Evolutionary conservation across 1,284 basidiomycete species (phyloP), one percentile per base, ranked within the genome.

Genomic region (Psilocybe mexicana): DNA sequence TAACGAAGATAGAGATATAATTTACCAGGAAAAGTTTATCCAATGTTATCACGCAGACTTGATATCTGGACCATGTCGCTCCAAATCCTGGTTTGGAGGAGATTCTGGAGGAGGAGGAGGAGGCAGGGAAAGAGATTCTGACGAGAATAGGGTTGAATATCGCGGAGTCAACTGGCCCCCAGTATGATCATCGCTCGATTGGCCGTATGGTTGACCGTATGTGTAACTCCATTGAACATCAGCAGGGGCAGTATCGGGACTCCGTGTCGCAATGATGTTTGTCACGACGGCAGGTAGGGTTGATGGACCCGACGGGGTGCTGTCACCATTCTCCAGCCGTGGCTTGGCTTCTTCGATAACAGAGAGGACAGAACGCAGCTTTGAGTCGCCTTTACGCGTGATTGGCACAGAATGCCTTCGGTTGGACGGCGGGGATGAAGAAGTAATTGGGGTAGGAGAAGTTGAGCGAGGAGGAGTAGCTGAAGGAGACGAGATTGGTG

Each of bases 301-400:
- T 52, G 62, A 58, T 45, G 61, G 50, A 23, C 54, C 61, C 33
- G 52, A 59, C 28, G 61, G 55, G 24, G 53, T 36, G n/a, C 43
- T 45, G 36, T 51, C 56, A 25, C 58, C 59, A 28, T 42, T 52
- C 46, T 58, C 57, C 11, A 44, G 47, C 26, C 54, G 62, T 33
- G 61, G 52, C 50, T 62, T 66, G 44, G 70, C 71, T 70, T 90
- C 89, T 61, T 87, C 85, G 59, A 91, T 84, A 14, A 82, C 79
- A 43, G 86, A 72, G 24, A 91, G 75, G 25, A 87, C 82, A 56
- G 77, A 85, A 43, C 86, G 85, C 43, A 90, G 76, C 68, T 87
- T 90, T 11, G 85, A 85, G 64, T 88, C 87, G 11, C 82, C 75
- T 70, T 86, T 87, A 55, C 83, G 80, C 35, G 72, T 65, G 23